Base-by-base conservation (phyloP, 2,329 filamentous ascomycete genomes). In the Pseudocercospora vitis region DNA sequence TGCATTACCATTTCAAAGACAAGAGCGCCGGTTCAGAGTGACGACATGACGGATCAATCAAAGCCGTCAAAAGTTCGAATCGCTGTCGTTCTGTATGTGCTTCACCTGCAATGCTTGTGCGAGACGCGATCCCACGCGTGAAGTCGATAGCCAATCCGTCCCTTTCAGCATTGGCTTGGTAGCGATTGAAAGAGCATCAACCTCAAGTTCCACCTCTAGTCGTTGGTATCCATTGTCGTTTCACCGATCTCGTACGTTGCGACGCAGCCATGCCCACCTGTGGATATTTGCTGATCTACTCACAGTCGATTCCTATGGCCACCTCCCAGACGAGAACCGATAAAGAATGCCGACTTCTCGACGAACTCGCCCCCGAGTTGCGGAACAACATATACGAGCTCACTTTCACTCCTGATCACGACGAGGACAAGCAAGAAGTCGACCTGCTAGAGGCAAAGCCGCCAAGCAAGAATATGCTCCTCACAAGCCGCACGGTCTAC, bases 301-400 rank as follows among this genome's bases (percentile, higher is more conserved):
- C 35, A 8, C 26, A 11, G 5, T 18, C 18, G 6, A 16, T 3
- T n/a, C n/a, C n/a, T n/a, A 23, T 9, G 1, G 3, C 21, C 18
- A 18, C 14, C 18, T 4, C 4, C 18, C 32, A 3, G 11, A 4
- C 35, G 2, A 11, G n/a, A 9, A 11, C 8, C 7, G 11, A 19
- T 63, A 55, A 50, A 21, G 32, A 6, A 3, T 50, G 37, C 16
- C 7, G 28, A 7, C 23, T 53, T 29, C 37, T 53, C 14, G 26
- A 39, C 6, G 50, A 50, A 26, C 14, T 53, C 4, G 18, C 35
- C 1, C 45, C 26, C 9, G 51, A 53, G 12, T 8, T 53, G 28
- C 35, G 46, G 26, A 53, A 53, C 37, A 29, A 42, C 4, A 53
- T 53, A 2, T 50, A 29, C 21, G 51, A 35, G 28, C 28, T 53